A percentile compares a stretch with the other conserved stretches of the same genome.
Evolutionary conservation across 164 flowering plant genomes (phyloP).

Genomic region (Warburgia ugandensis): DNA sequence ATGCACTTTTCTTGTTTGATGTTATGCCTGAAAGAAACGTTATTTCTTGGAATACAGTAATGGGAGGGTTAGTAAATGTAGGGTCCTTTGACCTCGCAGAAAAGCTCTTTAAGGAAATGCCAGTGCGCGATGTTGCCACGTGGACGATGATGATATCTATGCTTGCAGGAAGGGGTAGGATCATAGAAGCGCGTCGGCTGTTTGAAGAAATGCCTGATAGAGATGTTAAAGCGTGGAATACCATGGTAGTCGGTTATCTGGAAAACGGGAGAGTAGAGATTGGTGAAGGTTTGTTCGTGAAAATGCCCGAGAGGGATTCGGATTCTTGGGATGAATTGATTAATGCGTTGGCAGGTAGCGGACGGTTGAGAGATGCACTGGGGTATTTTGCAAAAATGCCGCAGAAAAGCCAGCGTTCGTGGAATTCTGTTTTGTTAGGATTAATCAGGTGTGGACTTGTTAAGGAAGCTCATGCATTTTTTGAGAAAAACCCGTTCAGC

Average conservation of each 20-base stretch:
- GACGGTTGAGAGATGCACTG: constrained; percentile 34
- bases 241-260: constrained; percentile 41
- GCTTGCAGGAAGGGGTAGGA: constrained; percentile 27
- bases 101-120: constrained; percentile 36
- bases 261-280: constrained; percentile 27
- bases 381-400: constrained; percentile 40
- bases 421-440: constrained; percentile 45
- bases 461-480: constrained; percentile 47
- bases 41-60: constrained; percentile 58
- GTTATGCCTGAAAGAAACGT: constrained; percentile 41
- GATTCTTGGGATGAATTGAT: constrained; percentile 43
- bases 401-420: constrained; percentile 25
- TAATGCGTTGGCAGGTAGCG: constrained; percentile 30
- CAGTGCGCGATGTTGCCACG: constrained; percentile 36
- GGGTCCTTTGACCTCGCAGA: constrained; percentile 31
- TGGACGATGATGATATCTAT: constrained; percentile 60
- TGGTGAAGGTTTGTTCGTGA: constrained; percentile 42
- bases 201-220: constrained; percentile 47
- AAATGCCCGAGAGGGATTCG: constrained; percentile 39
- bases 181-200: constrained; percentile 36
- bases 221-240: constrained; percentile 55
- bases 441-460: constrained; percentile 31
- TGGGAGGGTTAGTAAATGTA: constrained; percentile 34
- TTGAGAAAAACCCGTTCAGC: constrained; percentile 39
- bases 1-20: constrained; percentile 37